A percentile compares a stretch with the other conserved stretches of the same genome.
These are phyloP conservation scores for Mycena latifolia DNA, from an alignment of 768 basidiomycete species.

Conservation along the genomic window DNA sequence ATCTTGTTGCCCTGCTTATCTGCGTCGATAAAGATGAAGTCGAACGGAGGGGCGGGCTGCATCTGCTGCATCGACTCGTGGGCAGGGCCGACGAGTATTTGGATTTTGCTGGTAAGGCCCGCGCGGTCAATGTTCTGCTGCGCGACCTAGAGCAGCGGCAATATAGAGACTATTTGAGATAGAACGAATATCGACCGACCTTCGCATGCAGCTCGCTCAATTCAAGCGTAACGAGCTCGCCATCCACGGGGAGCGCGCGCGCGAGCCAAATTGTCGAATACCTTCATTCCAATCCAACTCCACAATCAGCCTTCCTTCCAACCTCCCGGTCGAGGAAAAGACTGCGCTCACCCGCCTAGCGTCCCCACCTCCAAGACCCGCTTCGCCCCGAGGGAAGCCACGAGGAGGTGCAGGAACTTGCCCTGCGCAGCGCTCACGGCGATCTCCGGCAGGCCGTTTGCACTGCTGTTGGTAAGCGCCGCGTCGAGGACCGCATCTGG, in stretches of 20 bases:
- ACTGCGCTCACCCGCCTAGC: constrained; percentile 64
- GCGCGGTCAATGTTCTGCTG: constrained; percentile 67
- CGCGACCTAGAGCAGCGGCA: constrained; percentile 59
- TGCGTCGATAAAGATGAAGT: constrained; percentile 80
- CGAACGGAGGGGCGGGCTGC: constrained; percentile 64
- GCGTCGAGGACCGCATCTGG: constrained; percentile 58
- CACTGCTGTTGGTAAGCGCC: constrained; percentile 53
- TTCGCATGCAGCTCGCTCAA: constrained; percentile 58
- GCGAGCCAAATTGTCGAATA: constrained; percentile 62
- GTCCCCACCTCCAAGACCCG: constrained; percentile 75
- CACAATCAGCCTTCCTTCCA: no score
- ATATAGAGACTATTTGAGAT: no score
- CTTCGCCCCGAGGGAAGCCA: constrained; percentile 64
- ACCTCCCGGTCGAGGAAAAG: constrained; percentile 1
- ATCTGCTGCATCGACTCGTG: constrained; percentile 62
- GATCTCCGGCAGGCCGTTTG: constrained; percentile 63
- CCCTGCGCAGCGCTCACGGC: constrained; percentile 67
- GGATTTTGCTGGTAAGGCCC: constrained; percentile 61
- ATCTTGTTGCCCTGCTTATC: constrained; percentile 68
- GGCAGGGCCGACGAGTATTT: constrained; percentile 66
- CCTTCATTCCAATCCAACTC: constrained; percentile 34
- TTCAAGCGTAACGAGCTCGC: constrained; percentile 63
- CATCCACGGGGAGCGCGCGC: constrained; percentile 62
- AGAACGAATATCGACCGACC: constrained; percentile 41
- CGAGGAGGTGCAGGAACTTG: constrained; percentile 68